Evolutionary conservation across 176 grass and related monocot genomes (phyloP), one percentile per base, ranked within the genome.

Genomic region (Phragmites australis): DNA sequence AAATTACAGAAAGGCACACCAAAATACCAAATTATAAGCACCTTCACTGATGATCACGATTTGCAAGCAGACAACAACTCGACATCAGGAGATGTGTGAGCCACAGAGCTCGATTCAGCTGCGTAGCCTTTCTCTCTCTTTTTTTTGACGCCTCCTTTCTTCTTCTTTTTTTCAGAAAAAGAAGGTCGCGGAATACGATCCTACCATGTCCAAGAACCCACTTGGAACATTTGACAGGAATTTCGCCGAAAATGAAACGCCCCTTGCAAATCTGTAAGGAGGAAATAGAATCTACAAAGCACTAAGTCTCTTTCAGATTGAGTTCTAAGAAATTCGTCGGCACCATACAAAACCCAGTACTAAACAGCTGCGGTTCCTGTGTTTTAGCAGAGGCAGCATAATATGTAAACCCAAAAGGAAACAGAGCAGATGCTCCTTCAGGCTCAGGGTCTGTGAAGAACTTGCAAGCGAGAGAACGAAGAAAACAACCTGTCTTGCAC

Each of bases 181-280:
- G 16, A 40, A 74, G 40, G 45, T 19, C 6, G 29, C 29, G 26
- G 46, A 65, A 78, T 65, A 48, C 31, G 45, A 78, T 65, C 45
- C 59, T 26, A 3, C 56, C n/a, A n/a, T n/a, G n/a, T n/a, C n/a
- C n/a, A n/a, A n/a, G n/a, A n/a, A n/a, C n/a, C n/a, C n/a, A n/a
- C n/a, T n/a, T n/a, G n/a, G 30, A 63, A 18, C 15, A 78, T 37
- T 49, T 50, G 44, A 2, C 0, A 14, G 31, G 31, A 59, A 48
- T 70, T 70, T 70, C 6, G 68, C 15, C 8, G 29, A 62, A 77
- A 77, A 77, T 44, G 41, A 77, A 62, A 48, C 3, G 42, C 26
- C 74, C 26, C 5, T 31, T 9, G 0, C 39, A 31, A 61, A 61
- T 30, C 18, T 12, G 14, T 10, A n/a, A 6, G n/a, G n/a, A n/a